Percentiles rank a stretch among this genome's conserved stretches.
Conservation (phyloP, 306 rosid species). For the Cicer chorassanicum region DNA sequence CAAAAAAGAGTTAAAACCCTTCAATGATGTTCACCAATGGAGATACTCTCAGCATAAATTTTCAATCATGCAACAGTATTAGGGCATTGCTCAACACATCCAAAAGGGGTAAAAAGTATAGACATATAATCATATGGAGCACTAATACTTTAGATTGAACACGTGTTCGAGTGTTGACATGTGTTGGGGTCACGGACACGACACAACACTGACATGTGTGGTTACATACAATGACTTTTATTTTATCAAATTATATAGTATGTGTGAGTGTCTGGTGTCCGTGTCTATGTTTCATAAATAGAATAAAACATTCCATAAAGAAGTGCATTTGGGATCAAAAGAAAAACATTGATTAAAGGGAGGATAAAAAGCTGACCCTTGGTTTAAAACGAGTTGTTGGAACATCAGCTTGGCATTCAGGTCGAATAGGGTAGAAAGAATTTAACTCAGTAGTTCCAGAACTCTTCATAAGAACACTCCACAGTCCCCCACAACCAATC, state of each 20-base stretch:
- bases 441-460: constrained; percentile 56
- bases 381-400: constrained; percentile 80
- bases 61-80: constrained; percentile 5
- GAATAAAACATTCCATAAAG: constrained; percentile 20
- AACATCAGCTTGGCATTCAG: constrained; percentile 53
- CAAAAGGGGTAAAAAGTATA: neutral
- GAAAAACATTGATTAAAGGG: neutral
- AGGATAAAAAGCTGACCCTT: constrained; percentile 59
- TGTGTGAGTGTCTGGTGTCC: no score
- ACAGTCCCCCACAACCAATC: constrained; percentile 42
- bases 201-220: no score
- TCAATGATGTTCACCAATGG: neutral
- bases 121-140: no score
- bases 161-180: no score
- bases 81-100: constrained; percentile 12
- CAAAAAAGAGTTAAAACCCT: neutral
- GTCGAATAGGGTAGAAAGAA: constrained; percentile 55
- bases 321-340: constrained; percentile 12
- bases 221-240: no score
- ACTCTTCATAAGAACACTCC: constrained; percentile 45
- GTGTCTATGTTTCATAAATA: neutral
- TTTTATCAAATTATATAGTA: no score
- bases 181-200: no score
- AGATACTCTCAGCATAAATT: neutral
- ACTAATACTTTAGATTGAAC: no score